Conservation (phyloP, 495 filamentous ascomycete genomes). For the Talaromyces liani region DNA sequence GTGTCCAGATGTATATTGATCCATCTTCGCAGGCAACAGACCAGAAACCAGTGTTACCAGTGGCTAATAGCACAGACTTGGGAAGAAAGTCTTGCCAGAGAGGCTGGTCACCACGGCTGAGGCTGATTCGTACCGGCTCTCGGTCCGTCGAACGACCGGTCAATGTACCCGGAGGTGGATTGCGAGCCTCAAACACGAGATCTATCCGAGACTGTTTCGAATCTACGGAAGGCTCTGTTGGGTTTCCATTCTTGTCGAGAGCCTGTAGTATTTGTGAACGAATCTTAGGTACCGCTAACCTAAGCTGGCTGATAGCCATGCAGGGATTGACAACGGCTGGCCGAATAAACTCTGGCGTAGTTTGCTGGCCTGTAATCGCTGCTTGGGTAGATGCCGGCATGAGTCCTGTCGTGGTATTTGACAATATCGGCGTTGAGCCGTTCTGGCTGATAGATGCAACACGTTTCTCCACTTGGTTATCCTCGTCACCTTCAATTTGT, state of each 20-base stretch:
- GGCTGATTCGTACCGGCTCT: conserved; percentile 76
- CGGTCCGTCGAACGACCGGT: conserved; percentile 52
- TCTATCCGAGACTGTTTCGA: conserved; percentile 55
- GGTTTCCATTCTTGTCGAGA: conserved; percentile 37
- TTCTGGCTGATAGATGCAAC: conserved; percentile 46
- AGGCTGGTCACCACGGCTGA: conserved; percentile 72
- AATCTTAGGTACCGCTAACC: conserved; percentile 83
- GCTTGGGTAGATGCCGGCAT: conserved; percentile 54
- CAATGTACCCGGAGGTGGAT: conserved; percentile 51
- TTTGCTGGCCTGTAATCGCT: conserved; percentile 49
- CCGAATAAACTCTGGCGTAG: conserved; percentile 79
- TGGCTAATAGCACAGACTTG: conserved; percentile 70
- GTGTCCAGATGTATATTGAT: conserved; percentile 87
- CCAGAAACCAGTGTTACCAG: conserved; percentile 88
- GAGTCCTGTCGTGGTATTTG: conserved; percentile 69
- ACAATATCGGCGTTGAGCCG: conserved; percentile 65
- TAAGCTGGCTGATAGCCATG: conserved; percentile 73
- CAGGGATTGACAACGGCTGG: conserved; percentile 79
- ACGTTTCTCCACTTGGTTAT: conserved; percentile 59
- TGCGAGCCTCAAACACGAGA: conserved; percentile 65
- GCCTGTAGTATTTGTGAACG: conserved; percentile 65
- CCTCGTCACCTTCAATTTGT: conserved; percentile 57
- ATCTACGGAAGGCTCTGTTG: conserved; percentile 45
- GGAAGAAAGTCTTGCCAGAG: conserved; percentile 95
- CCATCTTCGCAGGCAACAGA: conserved; percentile 89